Conservation (phyloP, 768 basidiomycete genomes). For the Podaxis sp. region DNA sequence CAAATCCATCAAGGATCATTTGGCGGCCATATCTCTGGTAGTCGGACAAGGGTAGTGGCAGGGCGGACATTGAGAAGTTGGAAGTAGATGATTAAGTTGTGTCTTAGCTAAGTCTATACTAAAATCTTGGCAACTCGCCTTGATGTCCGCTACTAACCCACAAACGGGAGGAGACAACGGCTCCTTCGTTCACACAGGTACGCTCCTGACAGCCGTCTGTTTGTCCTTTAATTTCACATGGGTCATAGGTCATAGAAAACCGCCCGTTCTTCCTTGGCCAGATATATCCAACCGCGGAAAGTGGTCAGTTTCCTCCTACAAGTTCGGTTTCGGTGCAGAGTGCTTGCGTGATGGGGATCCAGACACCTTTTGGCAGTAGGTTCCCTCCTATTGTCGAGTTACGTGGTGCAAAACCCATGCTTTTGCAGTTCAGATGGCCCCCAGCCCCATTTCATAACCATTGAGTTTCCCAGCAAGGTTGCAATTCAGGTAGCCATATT, state of each 20-base stretch:
- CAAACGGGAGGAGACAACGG: slow-evolving; percentile 22
- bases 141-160: not conserved
- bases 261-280: slow-evolving; percentile 63
- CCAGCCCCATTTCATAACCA: slow-evolving; percentile 93
- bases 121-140: not conserved
- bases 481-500: slow-evolving; percentile 65
- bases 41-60: slow-evolving; percentile 49
- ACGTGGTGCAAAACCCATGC: not conserved
- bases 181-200: slow-evolving; percentile 35
- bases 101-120: slow-evolving; percentile 4
- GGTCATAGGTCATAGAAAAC: slow-evolving; percentile 23
- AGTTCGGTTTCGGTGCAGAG: slow-evolving; percentile 94
- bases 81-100: not conserved
- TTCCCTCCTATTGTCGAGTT: slow-evolving; percentile 11
- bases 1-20: slow-evolving; percentile 91
- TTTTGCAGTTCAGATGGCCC: slow-evolving; percentile 80
- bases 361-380: slow-evolving; percentile 98
- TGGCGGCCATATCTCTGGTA: slow-evolving; percentile 93
- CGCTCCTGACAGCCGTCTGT: not conserved
- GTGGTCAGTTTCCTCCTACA: slow-evolving; percentile 96
- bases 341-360: slow-evolving; percentile 86
- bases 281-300: slow-evolving; percentile 86
- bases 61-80: not conserved
- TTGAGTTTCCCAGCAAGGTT: slow-evolving; percentile 89
- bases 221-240: not conserved